Base-by-base conservation (phyloP, 2,329 filamentous ascomycete species). In the Taxawa tesnikishii region DNA sequence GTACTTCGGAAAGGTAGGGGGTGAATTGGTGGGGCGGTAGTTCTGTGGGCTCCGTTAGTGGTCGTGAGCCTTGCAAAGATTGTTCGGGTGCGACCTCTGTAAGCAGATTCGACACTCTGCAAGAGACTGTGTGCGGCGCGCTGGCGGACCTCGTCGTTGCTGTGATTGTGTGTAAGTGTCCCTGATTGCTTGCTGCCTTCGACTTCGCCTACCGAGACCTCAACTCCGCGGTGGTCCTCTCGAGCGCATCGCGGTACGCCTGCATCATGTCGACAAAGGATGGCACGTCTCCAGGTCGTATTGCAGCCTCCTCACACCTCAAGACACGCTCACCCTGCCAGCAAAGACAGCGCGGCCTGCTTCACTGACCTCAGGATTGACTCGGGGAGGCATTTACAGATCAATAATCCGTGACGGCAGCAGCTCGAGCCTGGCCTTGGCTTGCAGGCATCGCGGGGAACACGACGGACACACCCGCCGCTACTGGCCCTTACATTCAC, bases 41-140 rank as follows among this genome's bases (percentile, higher is more conserved):
- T n/a, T 23, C 19, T 23, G 19, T 8, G 8, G n/a, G 19, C 19
- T 8, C 2, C n/a, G 19, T 23, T n/a, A 23, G 19, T 23, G 8
- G n/a, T 8, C 8, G 19, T 23, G 8, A 8, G 8, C 8, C 19
- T 23, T 23, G 19, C 8, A 3, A n/a, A 23, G 8, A 23, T 23
- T n/a, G 26, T 14, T 15, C 11, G 26, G 16, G 9, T 2, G 10
- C 23, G 7, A 36, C 34, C 34, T 33, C 29, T 29, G n/a, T 37
- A 31, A 5, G 34, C 34, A n/a, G 34, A 29, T 23, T 37, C 34
- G 15, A 37, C 34, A 14, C 32, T 30, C 14, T 32, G 29, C 10
- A 33, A 21, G 4, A 37, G 26, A 6, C 4, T 29, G 18, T 37
- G 26, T 26, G 34, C 34, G 6, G 30, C 34, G 15, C 28, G 30